Base-by-base conservation (phyloP, 495 filamentous ascomycete genomes). In the Hypoxylon intermedium region DNA sequence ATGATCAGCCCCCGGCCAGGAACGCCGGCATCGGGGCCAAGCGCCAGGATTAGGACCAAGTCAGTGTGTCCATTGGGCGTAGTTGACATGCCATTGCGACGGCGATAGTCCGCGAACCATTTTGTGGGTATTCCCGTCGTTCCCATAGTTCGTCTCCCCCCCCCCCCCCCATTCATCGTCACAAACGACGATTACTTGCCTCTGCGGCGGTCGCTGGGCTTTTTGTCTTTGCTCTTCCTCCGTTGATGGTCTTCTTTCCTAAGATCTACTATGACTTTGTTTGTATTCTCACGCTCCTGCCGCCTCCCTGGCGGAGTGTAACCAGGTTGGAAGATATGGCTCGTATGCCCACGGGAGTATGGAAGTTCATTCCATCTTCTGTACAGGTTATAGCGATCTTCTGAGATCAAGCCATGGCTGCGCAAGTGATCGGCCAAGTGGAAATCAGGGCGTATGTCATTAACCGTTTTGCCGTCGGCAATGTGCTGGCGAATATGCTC, bases 401-500 rank as follows among this genome's bases (percentile, higher is more conserved):
- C 48, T 3, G 54, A 6, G 21, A 80, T 54, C 36, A 71, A 3
- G 0, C 41, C 13, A 6, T 65, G 7, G 0, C 42, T 9, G 13
- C 38, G 20, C 50, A 79, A 40, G 65, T 80, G 76, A 1, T 65
- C 18, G 15, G 71, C 15, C 31, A 80, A 46, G 11, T 53, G 48
- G 42, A 75, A 76, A 43, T 83, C 82, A 0, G 77, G 77, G 2
- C 76, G 74, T 52, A 71, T 71, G 18, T 71, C 6, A 3, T 57
- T 5, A 16, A 16, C 43, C 11, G 47, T 54, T 20, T 21, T 40
- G 9, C 60, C 63, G 2, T 69, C 43, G 5, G 52, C 16, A 45
- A 79, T 71, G 46, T 84, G 80, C 0, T 19, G 23, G 2, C 54
- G 63, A 33, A 82, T 77, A 54, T 84, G 82, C 6, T 50, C 6